Percentiles rank a stretch among this genome's conserved stretches.
phyloP scores from a whole-genome alignment of 768 basidiomycete genomes.

The Lepiota brunneoincarnata region DNA sequence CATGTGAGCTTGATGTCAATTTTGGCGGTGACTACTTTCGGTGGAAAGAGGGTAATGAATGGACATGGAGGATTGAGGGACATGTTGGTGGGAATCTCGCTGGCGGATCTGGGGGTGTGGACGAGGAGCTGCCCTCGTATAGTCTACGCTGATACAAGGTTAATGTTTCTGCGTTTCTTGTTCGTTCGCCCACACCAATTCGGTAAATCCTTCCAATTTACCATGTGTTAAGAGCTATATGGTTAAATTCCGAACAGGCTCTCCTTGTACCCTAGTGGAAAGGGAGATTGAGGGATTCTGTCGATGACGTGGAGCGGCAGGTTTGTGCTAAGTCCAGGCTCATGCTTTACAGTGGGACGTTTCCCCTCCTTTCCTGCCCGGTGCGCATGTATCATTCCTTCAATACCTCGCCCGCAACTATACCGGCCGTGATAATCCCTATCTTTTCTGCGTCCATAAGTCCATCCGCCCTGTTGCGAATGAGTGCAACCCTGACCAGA shows the following conservation, averaged over 20 bases:
- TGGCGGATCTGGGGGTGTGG: slow-evolving; percentile 20
- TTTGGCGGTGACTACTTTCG: slow-evolving; percentile 59
- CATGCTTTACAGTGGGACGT: too few species aligned
- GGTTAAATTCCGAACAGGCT: too few species aligned
- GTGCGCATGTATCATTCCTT: slow-evolving; percentile 22
- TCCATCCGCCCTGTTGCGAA: background rate
- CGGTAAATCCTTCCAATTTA: too few species aligned
- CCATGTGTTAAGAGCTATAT: too few species aligned
- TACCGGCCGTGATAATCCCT: slow-evolving; percentile 24
- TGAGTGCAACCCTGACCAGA: slow-evolving; percentile 1
- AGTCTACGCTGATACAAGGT: background rate
- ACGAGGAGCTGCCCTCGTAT: slow-evolving; percentile 49
- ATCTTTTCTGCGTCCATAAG: slow-evolving; percentile 23
- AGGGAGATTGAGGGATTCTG: too few species aligned
- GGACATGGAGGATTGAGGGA: slow-evolving; percentile 62
- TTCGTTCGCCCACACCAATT: too few species aligned
- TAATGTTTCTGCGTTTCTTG: background rate
- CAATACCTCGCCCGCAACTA: slow-evolving; percentile 28
- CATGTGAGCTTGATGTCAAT: slow-evolving; percentile 56
- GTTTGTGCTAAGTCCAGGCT: too few species aligned
- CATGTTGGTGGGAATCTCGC: slow-evolving; percentile 48
- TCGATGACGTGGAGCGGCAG: too few species aligned
- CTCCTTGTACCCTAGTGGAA: too few species aligned
- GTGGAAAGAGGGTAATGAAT: slow-evolving; percentile 66
- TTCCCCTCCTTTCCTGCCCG: too few species aligned